phyloP scores from a whole-genome alignment of 1,139 yeast species.

The Suhomyces choctaworum region DNA sequence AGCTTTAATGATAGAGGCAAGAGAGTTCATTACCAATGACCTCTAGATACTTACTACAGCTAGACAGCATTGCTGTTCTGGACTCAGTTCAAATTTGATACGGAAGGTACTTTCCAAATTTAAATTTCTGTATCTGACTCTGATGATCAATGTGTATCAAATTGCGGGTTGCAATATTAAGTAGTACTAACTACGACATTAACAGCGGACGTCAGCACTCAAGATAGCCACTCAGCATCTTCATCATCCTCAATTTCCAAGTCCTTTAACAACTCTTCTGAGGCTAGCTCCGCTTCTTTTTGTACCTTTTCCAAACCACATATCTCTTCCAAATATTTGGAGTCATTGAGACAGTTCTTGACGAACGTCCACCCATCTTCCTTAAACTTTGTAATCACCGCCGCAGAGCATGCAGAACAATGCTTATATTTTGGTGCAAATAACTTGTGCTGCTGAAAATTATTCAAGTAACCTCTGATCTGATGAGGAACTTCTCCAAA shows the following conservation, averaged over 20 bases:
- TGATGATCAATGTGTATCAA: too few species aligned
- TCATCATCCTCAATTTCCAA: conserved; percentile 42
- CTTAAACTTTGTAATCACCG: conserved; percentile 52
- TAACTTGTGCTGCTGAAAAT: conserved; percentile 62
- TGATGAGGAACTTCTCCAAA: conserved; percentile 87
- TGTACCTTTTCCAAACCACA: conserved; percentile 79
- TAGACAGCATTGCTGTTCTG: too few species aligned
- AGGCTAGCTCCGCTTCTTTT: conserved; percentile 66
- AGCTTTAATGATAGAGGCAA: too few species aligned
- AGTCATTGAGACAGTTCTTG: conserved; percentile 61
- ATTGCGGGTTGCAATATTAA: too few species aligned
- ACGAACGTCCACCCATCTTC: conserved; percentile 80
- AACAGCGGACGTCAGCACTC: neutral
- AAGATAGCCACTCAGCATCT: conserved; percentile 22
- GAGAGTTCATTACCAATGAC: too few species aligned
- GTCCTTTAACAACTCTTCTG: conserved; percentile 38
- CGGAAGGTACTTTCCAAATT: too few species aligned
- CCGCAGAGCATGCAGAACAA: conserved; percentile 83
- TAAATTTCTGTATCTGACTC: too few species aligned
- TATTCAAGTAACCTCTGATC: conserved; percentile 76
- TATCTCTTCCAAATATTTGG: conserved; percentile 66
- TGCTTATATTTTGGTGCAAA: conserved; percentile 68
- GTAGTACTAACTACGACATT: too few species aligned
- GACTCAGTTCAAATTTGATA: too few species aligned
- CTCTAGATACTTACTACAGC: too few species aligned